phyloP scores from a whole-genome alignment of 2,329 filamentous ascomycete species.

The Gremmenia infestans region DNA sequence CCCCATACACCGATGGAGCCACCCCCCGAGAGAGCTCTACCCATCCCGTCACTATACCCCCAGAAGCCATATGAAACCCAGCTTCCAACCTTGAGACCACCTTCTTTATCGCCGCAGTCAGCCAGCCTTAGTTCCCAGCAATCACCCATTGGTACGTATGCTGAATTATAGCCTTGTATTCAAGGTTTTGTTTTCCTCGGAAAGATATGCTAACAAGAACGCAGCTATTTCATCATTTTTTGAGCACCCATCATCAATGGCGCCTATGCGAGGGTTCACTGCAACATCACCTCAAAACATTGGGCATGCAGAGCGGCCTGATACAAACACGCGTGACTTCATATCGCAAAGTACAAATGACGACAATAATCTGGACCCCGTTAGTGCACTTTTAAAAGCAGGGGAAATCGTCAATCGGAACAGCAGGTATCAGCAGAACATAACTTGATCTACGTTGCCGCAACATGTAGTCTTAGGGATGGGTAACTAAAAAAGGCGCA shows the following conservation, averaged over 20 bases:
- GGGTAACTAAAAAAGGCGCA: background rate
- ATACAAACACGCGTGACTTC: slow-evolving; percentile 16
- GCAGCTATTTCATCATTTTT: background rate
- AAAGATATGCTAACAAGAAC: background rate
- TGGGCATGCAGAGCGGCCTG: slow-evolving; percentile 10
- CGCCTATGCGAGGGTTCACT: slow-evolving; percentile 22
- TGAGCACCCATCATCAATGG: slow-evolving; percentile 17
- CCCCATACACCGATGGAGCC: slow-evolving; percentile 31
- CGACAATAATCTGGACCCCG: slow-evolving; percentile 45
- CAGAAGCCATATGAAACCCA: slow-evolving; percentile 29
- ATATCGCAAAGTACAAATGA: slow-evolving; percentile 23
- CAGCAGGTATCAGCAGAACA: slow-evolving; percentile 16
- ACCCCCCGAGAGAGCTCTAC: slow-evolving; percentile 24
- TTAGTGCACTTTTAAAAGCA: slow-evolving; percentile 53
- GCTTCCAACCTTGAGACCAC: slow-evolving; percentile 24
- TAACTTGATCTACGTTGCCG: background rate
- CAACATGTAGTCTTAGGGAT: too few species aligned
- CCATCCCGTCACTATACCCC: slow-evolving; percentile 23
- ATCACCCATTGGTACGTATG: slow-evolving; percentile 26
- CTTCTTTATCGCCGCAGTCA: slow-evolving; percentile 28
- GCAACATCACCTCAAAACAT: slow-evolving; percentile 7
- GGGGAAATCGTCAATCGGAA: slow-evolving; percentile 53
- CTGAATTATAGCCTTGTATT: background rate
- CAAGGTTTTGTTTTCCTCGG: too few species aligned
- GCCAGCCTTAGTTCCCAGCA: slow-evolving; percentile 16